Percentiles rank a stretch among this genome's conserved stretches.
Evolutionary conservation across 2,329 filamentous ascomycete species (phyloP).

Genomic region (Aspergillus awamori): DNA sequence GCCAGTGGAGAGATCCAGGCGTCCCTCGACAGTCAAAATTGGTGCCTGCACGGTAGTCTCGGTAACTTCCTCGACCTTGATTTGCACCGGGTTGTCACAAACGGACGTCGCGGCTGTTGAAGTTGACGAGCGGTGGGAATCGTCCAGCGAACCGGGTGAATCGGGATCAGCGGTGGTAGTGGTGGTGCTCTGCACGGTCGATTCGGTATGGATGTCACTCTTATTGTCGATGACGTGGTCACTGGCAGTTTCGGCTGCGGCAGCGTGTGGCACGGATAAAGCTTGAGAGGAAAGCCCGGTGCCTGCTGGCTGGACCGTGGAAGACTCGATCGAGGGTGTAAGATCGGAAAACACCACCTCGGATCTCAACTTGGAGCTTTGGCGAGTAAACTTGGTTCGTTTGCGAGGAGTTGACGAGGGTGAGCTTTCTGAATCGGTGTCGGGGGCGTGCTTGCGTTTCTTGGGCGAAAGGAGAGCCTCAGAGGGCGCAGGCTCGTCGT

Average conservation of each 20-base stretch:
- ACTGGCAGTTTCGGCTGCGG: background rate
- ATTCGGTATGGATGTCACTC: conserved; percentile 11
- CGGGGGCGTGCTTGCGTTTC: conserved; percentile 34
- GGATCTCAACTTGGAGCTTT: conserved; percentile 40
- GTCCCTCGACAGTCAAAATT: background rate
- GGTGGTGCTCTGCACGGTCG: conserved; percentile 15
- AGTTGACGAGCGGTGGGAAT: conserved; percentile 37
- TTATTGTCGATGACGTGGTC: conserved; percentile 1
- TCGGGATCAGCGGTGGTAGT: conserved; percentile 26
- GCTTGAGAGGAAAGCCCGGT: background rate
- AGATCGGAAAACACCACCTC: conserved; percentile 40
- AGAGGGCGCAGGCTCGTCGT: conserved; percentile 25
- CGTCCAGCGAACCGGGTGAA: conserved; percentile 32
- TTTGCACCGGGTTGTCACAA: conserved; percentile 25
- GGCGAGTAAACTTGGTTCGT: conserved; percentile 36
- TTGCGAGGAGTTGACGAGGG: conserved; percentile 36
- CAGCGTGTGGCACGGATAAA: background rate
- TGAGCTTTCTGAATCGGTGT: conserved; percentile 32
- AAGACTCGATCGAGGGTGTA: conserved; percentile 26
- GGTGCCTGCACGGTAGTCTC: conserved; percentile 12
- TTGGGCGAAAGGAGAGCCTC: conserved; percentile 26
- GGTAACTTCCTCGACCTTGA: conserved; percentile 25
- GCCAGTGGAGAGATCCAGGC: conserved; percentile 13
- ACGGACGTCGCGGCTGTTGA: conserved; percentile 45
- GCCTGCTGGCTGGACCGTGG: conserved; percentile 14